A percentile compares a stretch with the other conserved stretches of the same genome.
These are phyloP conservation scores for Cnidoscolus chayamansa DNA, from an alignment of 441 rosid genomes.

Conservation along the genomic window DNA sequence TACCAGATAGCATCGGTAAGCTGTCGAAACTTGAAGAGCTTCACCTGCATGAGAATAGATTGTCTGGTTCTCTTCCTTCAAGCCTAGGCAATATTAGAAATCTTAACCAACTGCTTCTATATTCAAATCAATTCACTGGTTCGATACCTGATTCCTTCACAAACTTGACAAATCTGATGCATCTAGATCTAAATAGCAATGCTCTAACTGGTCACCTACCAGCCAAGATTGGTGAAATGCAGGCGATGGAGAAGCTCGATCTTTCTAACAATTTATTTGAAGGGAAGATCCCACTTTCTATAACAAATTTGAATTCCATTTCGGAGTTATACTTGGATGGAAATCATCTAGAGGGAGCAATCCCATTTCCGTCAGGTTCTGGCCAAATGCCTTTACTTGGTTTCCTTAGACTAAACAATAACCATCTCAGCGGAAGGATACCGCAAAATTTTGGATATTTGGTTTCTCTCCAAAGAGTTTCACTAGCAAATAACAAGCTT, in stretches of 20 bases:
- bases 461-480: constrained; percentile 46
- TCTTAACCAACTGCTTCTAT: constrained; percentile 36
- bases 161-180: constrained; percentile 37
- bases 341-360: constrained; percentile 41
- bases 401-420: constrained; percentile 45
- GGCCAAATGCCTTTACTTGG: constrained; percentile 41
- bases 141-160: constrained; percentile 36
- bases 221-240: constrained; percentile 37
- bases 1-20: constrained; percentile 51
- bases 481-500: constrained; percentile 46
- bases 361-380: constrained; percentile 36
- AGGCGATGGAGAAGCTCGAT: constrained; percentile 40
- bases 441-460: constrained; percentile 35
- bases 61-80: constrained; percentile 45
- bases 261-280: constrained; percentile 40
- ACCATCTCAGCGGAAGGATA: constrained; percentile 40
- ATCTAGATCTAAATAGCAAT: constrained; percentile 45
- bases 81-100: constrained; percentile 36
- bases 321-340: constrained; percentile 43
- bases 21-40: constrained; percentile 43
- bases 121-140: constrained; percentile 42
- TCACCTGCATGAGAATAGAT: constrained; percentile 43
- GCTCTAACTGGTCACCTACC: constrained; percentile 40
- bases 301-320: constrained; percentile 33
- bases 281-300: constrained; percentile 42